Evolutionary conservation across 2,329 filamentous ascomycete genomes (phyloP).

Genomic region (Microdochium bolleyi): DNA sequence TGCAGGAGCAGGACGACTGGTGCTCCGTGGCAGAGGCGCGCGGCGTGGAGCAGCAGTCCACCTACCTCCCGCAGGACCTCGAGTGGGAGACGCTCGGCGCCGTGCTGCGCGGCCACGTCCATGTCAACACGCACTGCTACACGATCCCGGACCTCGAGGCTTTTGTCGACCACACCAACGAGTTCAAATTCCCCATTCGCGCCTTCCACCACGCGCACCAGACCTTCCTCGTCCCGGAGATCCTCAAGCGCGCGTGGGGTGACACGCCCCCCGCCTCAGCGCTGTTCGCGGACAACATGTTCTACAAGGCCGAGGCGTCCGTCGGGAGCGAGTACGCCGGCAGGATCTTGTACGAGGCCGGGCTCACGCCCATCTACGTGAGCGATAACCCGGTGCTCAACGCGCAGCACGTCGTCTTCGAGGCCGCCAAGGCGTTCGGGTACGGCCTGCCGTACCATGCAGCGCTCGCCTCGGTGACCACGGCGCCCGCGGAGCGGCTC

Average conservation of each 20-base stretch:
- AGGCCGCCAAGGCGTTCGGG: conserved; percentile 51
- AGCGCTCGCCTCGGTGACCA: conserved; percentile 50
- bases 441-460: conserved; percentile 55
- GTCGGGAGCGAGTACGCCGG: conserved; percentile 58
- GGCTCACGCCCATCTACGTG: conserved; percentile 60
- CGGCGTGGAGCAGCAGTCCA: conserved; percentile 41
- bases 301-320: conserved; percentile 62
- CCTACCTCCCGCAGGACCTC: conserved; percentile 55
- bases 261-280: conserved; percentile 46
- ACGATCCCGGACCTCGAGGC: conserved; percentile 61
- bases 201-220: conserved; percentile 66
- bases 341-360: conserved; percentile 56
- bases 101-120: conserved; percentile 57
- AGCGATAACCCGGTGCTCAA: conserved; percentile 64
- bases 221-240: conserved; percentile 59
- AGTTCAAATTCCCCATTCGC: conserved; percentile 59
- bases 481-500: conserved; percentile 48
- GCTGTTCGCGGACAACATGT: conserved; percentile 67
- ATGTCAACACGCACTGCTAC: conserved; percentile 66
- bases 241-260: conserved; percentile 49
- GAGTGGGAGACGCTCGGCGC: conserved; percentile 56
- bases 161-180: conserved; percentile 62
- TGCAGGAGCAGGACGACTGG: conserved; percentile 60
- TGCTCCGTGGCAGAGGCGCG: conserved; percentile 45
- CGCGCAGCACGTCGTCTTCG: conserved; percentile 61